A percentile compares a stretch with the other conserved stretches of the same genome.
These are phyloP conservation scores for Phaeosphaeriaceae sp. DNA, from an alignment of 2,329 filamentous ascomycete genomes.

Conservation along the genomic window DNA sequence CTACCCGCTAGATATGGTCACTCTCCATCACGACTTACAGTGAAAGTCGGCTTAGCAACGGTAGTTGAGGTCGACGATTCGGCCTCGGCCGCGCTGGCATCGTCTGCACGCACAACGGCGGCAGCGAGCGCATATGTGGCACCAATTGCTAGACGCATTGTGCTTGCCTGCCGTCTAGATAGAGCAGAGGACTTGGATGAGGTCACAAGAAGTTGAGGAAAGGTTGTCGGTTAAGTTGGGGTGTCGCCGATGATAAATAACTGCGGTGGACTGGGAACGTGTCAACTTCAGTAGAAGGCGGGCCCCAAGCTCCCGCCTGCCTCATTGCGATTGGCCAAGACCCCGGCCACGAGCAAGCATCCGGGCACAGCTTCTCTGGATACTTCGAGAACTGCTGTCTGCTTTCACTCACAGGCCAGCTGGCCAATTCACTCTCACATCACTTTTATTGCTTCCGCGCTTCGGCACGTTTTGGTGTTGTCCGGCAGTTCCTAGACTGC, in stretches of 20 bases:
- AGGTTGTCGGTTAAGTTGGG: conserved; percentile 23
- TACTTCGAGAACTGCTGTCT: conserved; percentile 25
- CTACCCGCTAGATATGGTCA: not conserved
- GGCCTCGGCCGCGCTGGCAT: conserved; percentile 54
- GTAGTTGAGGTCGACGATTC: conserved; percentile 64
- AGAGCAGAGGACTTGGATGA: conserved; percentile 39
- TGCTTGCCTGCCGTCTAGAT: conserved; percentile 39
- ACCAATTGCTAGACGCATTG: conserved; percentile 71
- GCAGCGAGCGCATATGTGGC: conserved; percentile 73
- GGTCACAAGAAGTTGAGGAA: conserved; percentile 21
- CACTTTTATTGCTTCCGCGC: not conserved
- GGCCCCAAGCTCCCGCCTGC: conserved; percentile 14
- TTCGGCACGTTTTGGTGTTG: not conserved
- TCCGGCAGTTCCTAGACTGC: conserved; percentile 2
- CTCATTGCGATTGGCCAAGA: conserved; percentile 2
- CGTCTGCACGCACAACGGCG: conserved; percentile 74
- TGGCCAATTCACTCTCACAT: conserved; percentile 21
- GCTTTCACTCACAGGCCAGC: conserved; percentile 24
- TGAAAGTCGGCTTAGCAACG: conserved; percentile 80
- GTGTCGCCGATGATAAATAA: conserved; percentile 33
- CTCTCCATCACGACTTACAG: conserved; percentile 66
- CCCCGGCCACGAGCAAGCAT: conserved; percentile 4
- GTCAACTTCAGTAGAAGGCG: conserved; percentile 26
- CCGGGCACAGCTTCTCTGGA: conserved; percentile 22
- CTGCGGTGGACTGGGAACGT: conserved; percentile 29